Evolutionary conservation across 2,329 filamentous ascomycete genomes (phyloP), one percentile per base, ranked within the genome.

Genomic region (Fusarium nelsonii): DNA sequence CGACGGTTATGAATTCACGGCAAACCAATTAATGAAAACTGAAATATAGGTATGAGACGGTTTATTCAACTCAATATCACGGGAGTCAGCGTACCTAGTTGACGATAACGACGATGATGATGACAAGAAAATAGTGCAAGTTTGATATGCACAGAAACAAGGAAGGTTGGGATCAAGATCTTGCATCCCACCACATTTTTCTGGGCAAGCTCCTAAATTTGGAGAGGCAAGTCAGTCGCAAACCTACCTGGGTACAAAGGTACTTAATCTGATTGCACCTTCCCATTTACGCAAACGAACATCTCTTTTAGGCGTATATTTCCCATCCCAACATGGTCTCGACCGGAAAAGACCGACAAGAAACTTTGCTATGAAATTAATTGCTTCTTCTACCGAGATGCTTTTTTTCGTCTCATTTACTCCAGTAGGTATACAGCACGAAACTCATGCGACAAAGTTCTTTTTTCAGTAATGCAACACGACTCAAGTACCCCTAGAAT

Each of bases 181-280:
- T 63, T 63, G 52, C 36, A 65, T 43, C 59, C 59, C 60, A 65
- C 57, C 59, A 62, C 59, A 54, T 68, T 66, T 33, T 66, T 57
- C 50, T 53, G 51, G 55, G 51, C 66, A 66, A 54, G 57, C 57
- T 56, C 41, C 59, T 63, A 70, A 66, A 68, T 62, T 69, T 70
- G 63, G 50, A 37, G 46, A 53, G 39, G 37, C 36, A 58, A 55
- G 50, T 46, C 40, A 28, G 36, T 53, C 50, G 48, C 59, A 52
- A 65, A 28, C 33, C 50, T 53, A 40, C 45, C 45, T 34, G 15
- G 15, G 16, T 39, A 52, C 10, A 33, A 32, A 32, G 18, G 49
- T 41, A 23, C 36, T 16, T 32, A 32, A n/a, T 28, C 23, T 40
- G 53, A 51, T 51, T 53, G 39, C 53, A 32, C 46, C 66, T 61